Evolutionary conservation across 2,329 filamentous ascomycete genomes (phyloP).

Genomic region (Talaromyces sp.): DNA sequence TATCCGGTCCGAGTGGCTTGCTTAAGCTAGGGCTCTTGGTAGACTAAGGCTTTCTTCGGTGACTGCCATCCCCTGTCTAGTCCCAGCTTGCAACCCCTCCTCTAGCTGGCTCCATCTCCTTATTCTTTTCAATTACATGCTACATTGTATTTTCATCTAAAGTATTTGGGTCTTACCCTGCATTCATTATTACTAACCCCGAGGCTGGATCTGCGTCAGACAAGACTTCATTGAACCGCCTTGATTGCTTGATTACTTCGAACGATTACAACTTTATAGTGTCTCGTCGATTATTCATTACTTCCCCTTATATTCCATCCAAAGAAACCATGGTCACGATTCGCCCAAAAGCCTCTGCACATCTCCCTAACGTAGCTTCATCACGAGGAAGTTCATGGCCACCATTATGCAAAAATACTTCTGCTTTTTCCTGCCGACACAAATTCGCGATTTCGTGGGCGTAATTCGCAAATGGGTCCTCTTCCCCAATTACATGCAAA

Average conservation of each 20-base stretch:
- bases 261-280: too few species aligned
- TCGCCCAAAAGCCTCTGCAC: background rate
- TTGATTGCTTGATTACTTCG: too few species aligned
- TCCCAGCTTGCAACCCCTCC: background rate
- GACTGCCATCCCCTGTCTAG: background rate
- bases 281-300: too few species aligned
- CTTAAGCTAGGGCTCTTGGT: background rate
- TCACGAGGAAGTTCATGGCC: constrained; percentile 8
- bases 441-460: background rate
- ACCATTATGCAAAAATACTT: constrained; percentile 4
- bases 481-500: constrained; percentile 3
- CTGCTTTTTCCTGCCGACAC: background rate
- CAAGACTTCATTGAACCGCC: too few species aligned
- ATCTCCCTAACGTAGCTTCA: background rate
- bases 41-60: background rate
- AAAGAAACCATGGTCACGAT: background rate
- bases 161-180: background rate
- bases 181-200: background rate
- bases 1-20: background rate
- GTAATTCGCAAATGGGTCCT: background rate
- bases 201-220: background rate
- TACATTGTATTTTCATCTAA: too few species aligned
- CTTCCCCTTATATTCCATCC: background rate
- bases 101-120: background rate
- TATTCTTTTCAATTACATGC: too few species aligned